A percentile compares a stretch with the other conserved stretches of the same genome.
Evolutionary conservation across 73 alveolate genomes (phyloP).

Genomic region (Uronychia binucleata): DNA sequence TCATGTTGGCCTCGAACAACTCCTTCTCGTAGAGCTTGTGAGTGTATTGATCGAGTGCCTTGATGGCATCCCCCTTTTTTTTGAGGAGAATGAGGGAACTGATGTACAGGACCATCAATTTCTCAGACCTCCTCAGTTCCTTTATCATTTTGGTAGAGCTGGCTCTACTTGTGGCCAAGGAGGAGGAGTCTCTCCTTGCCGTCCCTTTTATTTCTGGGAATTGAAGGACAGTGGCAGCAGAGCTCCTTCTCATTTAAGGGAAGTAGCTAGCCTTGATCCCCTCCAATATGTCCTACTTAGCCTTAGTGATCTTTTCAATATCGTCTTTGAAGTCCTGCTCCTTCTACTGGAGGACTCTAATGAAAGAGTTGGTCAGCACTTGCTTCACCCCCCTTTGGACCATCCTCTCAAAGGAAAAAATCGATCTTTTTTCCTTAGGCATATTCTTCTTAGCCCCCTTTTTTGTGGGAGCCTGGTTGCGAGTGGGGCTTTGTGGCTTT

Average conservation of each 20-base stretch:
- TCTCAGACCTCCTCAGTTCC: constrained; percentile 4
- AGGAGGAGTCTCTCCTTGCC: too few species aligned
- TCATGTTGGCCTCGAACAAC: constrained; percentile 18
- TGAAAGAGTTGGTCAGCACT: neutral
- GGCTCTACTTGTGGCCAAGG: too few species aligned
- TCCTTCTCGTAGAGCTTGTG: constrained; percentile 15
- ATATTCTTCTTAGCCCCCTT: neutral
- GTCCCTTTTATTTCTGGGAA: neutral
- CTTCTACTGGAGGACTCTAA: neutral
- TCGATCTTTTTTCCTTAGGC: neutral
- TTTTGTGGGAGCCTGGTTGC: too few species aligned
- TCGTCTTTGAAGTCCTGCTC: neutral
- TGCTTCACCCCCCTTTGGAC: neutral
- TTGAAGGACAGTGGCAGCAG: neutral
- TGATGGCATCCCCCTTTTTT: constrained; percentile 26
- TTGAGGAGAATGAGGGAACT: constrained; percentile 11
- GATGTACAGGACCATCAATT: constrained; percentile 12
- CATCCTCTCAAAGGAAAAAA: neutral
- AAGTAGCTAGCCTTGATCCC: neutral
- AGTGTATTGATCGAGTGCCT: constrained; percentile 24
- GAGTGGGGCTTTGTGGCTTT: neutral
- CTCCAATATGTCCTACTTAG: neutral
- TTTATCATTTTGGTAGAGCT: constrained; percentile 15
- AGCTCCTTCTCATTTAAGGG: neutral
- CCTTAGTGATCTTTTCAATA: neutral